phyloP scores from a whole-genome alignment of 139 green algal species.

The Nannochloris sp. region DNA sequence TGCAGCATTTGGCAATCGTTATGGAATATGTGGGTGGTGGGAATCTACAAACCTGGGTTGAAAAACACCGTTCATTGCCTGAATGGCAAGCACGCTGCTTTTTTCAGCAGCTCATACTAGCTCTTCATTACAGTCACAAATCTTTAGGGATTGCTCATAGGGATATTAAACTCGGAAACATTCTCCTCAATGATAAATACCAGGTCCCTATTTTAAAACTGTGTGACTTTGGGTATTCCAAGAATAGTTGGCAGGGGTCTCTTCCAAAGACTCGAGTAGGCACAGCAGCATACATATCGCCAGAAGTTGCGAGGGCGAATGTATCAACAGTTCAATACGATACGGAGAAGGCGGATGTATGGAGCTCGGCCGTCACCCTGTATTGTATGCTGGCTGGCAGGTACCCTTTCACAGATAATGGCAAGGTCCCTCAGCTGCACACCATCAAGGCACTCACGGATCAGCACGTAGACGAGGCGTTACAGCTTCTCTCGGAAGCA shows the following conservation, averaged over 20 bases:
- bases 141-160: slow-evolving; percentile 43
- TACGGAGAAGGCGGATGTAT: slow-evolving; percentile 33
- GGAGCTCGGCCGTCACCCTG: slow-evolving; percentile 33
- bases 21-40: slow-evolving; percentile 65
- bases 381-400: slow-evolving; percentile 35
- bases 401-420: slow-evolving; percentile 28
- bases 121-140: slow-evolving; percentile 49
- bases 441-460: slow-evolving; percentile 20
- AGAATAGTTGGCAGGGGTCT: slow-evolving; percentile 32
- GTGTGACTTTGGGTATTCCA: slow-evolving; percentile 59
- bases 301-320: slow-evolving; percentile 22
- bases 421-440: slow-evolving; percentile 18
- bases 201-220: slow-evolving; percentile 49
- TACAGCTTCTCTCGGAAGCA: slow-evolving; percentile 15
- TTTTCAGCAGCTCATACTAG: slow-evolving; percentile 56
- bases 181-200: slow-evolving; percentile 43
- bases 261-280: slow-evolving; percentile 40
- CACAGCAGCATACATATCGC: slow-evolving; percentile 35
- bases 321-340: slow-evolving; percentile 21
- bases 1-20: slow-evolving; percentile 40
- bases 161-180: slow-evolving; percentile 60
- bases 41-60: slow-evolving; percentile 38
- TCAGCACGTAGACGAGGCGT: slow-evolving; percentile 12
- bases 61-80: slow-evolving; percentile 15
- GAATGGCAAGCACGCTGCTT: slow-evolving; percentile 49